Evolutionary conservation across 352 stramenopile species (phyloP), one percentile per base, ranked within the genome.

Genomic region (Aphanomyces invadans): DNA sequence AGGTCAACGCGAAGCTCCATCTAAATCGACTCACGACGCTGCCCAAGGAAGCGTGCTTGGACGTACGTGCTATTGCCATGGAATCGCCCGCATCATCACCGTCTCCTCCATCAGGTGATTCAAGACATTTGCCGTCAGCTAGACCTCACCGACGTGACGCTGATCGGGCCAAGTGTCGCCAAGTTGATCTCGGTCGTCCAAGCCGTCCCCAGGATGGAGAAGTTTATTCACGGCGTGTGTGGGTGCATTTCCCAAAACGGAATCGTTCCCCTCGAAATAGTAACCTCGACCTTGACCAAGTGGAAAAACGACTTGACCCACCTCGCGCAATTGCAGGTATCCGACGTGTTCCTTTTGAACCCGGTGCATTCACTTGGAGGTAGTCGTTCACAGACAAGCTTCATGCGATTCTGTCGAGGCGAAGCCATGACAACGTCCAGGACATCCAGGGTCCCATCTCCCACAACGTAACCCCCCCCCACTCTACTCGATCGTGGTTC

Each of bases 221-320:
- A 80, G 56, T 95, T 96, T 46, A 90, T 96, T 61, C 83, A 80
- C 3, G 83, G 93, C n/a, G 82, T 95, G 0, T 91, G 81, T 48
- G 77, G 76, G 2, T 90, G 87, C 45, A 80, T 92, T 10, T 89
- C 83, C 15, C 12, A 17, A 10, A 21, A 10, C 21, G 10, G 23
- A 21, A 68, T 56, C 3, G 85, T 88, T 53, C 75, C 87, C 53
- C 65, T 93, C 11, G 83, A 93, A 54, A 71, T 87, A 29, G 83
- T 93, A 15, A 48, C 92, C 46, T 80, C 80, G 11, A 89, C 81
- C 12, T 62, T 93, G 17, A 77, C 89, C 31, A 70, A 81, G n/a
- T 91, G 82, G 85, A 81, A 79, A 65, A 29, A 63, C 17, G 78
- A 90, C 42, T 72, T 76, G 31, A 71, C 71, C 51, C 86, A 80